phyloP scores from a whole-genome alignment of 2,329 filamentous ascomycete genomes.

The Aspergillus sergii region DNA sequence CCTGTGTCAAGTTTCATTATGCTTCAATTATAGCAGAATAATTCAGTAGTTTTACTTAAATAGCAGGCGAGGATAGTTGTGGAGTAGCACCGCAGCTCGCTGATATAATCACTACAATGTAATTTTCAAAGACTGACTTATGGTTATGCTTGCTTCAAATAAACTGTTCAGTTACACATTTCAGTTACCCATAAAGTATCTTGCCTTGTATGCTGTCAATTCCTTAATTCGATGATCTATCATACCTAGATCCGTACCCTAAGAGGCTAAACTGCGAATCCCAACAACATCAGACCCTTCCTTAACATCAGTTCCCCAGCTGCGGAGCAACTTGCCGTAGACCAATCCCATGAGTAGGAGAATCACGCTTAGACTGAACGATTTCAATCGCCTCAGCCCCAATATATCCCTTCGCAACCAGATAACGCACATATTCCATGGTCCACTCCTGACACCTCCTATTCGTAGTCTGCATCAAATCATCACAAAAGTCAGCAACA shows the following conservation, averaged over 20 bases:
- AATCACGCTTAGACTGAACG: constrained; percentile 33
- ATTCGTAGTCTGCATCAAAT: constrained; percentile 28
- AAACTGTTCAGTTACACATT: too few relatives aligned
- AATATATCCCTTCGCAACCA: constrained; percentile 27
- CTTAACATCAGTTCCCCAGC: neutral
- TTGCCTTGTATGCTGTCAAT: too few relatives aligned
- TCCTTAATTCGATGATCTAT: too few relatives aligned
- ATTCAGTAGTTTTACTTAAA: too few relatives aligned
- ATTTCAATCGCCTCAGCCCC: constrained; percentile 25
- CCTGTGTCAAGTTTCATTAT: too few relatives aligned
- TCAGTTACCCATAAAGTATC: too few relatives aligned
- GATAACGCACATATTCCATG: constrained; percentile 32
- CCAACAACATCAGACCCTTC: neutral
- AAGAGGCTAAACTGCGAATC: too few relatives aligned
- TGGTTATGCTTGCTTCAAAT: too few relatives aligned
- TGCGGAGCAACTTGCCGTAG: constrained; percentile 15
- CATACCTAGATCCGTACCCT: too few relatives aligned
- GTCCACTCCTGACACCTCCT: constrained; percentile 39
- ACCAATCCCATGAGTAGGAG: constrained; percentile 32
- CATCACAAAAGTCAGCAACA: too few relatives aligned
- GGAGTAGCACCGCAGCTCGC: too few relatives aligned
- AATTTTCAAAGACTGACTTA: neutral
- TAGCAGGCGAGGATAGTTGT: constrained; percentile 2
- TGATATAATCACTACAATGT: constrained; percentile 25
- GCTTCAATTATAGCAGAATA: too few relatives aligned